A percentile compares a stretch with the other conserved stretches of the same genome.
phyloP scores from a whole-genome alignment of 768 basidiomycete species.

The Kwoniella botswanensis region DNA sequence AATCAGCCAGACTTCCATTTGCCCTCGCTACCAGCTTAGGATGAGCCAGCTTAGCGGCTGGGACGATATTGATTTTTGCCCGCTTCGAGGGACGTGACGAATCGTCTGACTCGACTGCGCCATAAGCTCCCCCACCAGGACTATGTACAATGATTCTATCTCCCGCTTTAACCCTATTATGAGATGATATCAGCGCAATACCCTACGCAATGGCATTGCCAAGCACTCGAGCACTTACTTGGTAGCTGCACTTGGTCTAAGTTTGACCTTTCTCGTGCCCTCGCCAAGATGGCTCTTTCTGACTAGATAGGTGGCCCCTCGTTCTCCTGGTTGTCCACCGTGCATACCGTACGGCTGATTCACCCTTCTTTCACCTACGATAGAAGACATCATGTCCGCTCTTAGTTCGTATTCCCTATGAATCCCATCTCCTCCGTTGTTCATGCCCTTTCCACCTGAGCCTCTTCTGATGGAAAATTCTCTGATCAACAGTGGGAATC shows the following conservation, averaged over 20 bases:
- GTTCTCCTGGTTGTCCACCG: slow-evolving; percentile 58
- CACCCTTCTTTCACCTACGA: slow-evolving; percentile 42
- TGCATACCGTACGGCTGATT: slow-evolving; percentile 56
- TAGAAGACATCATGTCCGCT: slow-evolving; percentile 25
- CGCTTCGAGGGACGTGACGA: slow-evolving; percentile 3
- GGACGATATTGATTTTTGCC: not conserved
- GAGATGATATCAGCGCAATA: not conserved
- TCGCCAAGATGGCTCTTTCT: slow-evolving; percentile 2
- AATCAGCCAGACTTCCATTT: slow-evolving; percentile 16
- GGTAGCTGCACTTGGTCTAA: slow-evolving; percentile 10
- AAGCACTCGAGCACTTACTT: slow-evolving; percentile 1
- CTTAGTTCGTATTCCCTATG: slow-evolving; percentile 30
- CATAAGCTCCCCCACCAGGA: slow-evolving; percentile 47
- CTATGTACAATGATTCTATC: slow-evolving; percentile 24
- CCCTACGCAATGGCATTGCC: not conserved
- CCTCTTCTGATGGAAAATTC: slow-evolving; percentile 40
- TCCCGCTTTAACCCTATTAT: not conserved
- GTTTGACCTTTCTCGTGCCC: slow-evolving; percentile 9
- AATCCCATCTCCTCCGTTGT: slow-evolving; percentile 44
- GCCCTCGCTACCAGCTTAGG: slow-evolving; percentile 13
- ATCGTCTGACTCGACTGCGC: slow-evolving; percentile 9
- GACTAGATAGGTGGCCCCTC: slow-evolving; percentile 13
- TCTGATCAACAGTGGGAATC: slow-evolving; percentile 42
- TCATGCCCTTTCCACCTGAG: slow-evolving; percentile 40
- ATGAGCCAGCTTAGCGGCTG: slow-evolving; percentile 13